Base-by-base conservation (phyloP, 2,329 filamentous ascomycete genomes). In the Penicillium sp. region DNA sequence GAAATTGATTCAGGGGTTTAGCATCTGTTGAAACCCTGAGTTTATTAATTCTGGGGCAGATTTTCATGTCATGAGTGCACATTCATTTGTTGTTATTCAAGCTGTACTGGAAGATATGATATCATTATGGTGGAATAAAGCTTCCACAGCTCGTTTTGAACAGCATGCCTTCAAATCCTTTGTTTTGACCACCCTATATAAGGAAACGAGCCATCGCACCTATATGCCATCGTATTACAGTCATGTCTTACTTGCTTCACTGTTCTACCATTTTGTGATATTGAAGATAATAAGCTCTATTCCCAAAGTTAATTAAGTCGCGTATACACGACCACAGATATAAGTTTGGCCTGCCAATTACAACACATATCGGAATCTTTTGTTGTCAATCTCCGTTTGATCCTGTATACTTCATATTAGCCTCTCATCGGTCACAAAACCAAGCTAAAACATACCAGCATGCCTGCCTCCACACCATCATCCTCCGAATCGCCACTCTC, bases 301-400 rank as follows among this genome's bases (percentile, higher is more conserved):
- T 9, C 26, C 26, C 6, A 9, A 27, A 4, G 8, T 39, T 6
- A 9, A 19, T 39, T 9, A 8, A 8, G 16, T 19, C 11, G 31
- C 31, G 14, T 33, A 33, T 33, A 33, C 13, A 16, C 4, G 13
- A 33, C 31, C 31, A 33, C 31, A 33, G 11, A 6, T 39, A 39
- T 39, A 39, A 19, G 31, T 13, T 35, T 9, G n/a, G 14, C 7
- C 16, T 31, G 26, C 9, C n/a, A 1, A 11, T 53, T 64, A 81
- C 19, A 84, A 64, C 10, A 79, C 79, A 63, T 84, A 84, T 65
- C 82, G 74, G 61, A 85, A 84, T 0, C 77, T 80, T 63, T 77
- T 80, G 56, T 85, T 85, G 47, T 85, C 81, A 23, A 85, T 67
- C 68, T 85, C 82, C 0, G 83, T 85, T 70, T 79, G 72, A 67